A percentile compares a stretch with the other conserved stretches of the same genome.
Evolutionary conservation across 352 stramenopile species (phyloP).

Genomic region (Phytophthora sp.): DNA sequence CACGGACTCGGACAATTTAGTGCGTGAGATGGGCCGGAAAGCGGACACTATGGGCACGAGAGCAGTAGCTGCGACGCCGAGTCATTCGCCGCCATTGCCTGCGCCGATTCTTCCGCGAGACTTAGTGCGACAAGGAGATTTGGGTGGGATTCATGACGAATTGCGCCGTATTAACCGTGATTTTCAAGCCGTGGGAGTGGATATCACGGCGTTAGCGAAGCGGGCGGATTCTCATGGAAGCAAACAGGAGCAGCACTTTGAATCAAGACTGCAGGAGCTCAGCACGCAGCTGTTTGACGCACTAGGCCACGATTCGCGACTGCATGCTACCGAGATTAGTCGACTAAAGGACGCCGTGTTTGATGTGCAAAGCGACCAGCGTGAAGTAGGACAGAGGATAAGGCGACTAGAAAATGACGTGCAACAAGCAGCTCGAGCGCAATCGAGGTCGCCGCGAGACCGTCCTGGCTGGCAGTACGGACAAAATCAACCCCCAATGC

Average conservation of each 20-base stretch:
- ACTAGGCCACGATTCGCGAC: conserved; percentile 46
- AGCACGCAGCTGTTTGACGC: conserved; percentile 50
- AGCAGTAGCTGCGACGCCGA: not conserved
- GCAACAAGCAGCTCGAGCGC: conserved; percentile 19
- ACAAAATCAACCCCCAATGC: not conserved
- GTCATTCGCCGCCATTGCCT: not conserved
- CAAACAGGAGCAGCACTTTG: conserved; percentile 40
- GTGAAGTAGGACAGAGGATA: conserved; percentile 36
- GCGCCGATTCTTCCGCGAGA: conserved; percentile 6
- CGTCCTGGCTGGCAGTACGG: conserved; percentile 15
- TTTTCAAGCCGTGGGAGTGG: conserved; percentile 34
- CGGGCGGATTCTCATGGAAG: conserved; percentile 25
- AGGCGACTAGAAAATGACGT: conserved; percentile 38
- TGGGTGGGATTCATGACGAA: conserved; percentile 25
- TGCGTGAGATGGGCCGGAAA: conserved; percentile 17
- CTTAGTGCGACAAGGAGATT: conserved; percentile 29
- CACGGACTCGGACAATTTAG: conserved; percentile 4
- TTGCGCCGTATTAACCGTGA: conserved; percentile 37
- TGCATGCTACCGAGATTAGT: conserved; percentile 53
- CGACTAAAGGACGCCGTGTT: conserved; percentile 57
- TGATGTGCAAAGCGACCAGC: conserved; percentile 46
- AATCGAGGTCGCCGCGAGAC: conserved; percentile 21
- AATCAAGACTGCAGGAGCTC: conserved; percentile 38
- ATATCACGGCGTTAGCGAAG: conserved; percentile 42
- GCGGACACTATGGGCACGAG: not conserved